Evolutionary conservation across 352 stramenopile genomes (phyloP), one percentile per base, ranked within the genome.

Genomic region (Elongisporangium prolatum): DNA sequence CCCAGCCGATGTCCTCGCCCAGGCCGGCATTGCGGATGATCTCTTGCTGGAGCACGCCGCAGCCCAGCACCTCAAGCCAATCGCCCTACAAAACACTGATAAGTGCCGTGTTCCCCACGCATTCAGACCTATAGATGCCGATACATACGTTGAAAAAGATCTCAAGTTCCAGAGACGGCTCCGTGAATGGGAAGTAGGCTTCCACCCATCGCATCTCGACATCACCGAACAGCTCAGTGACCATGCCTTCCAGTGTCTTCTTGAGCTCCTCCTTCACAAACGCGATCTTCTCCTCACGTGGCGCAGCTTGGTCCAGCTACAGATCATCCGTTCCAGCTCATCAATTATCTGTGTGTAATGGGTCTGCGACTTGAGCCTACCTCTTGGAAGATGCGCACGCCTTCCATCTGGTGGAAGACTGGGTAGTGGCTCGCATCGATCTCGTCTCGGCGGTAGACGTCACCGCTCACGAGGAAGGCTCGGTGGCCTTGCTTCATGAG

Each of bases 381-480:
- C 73, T 97, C 83, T 16, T 76, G 74, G 70, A 99, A 98, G 44
- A 99, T 87, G 37, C 96, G 92, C 2, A 98, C 96, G 52, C 96
- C 97, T 68, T 99, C 98, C 93, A 99, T 98, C 65, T 98, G 93
- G 73, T 99, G 97, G 81, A 99, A 99, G 11, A 99, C 94, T 0
- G 97, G 97, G 85, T 99, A 99, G 78, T 99, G 98, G 49, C 84
- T 98, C 13, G 86, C 75, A 67, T 99, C 97, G 68, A 99, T 99
- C 75, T 99, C 97, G 75, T 99, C 98, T 14, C 97, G 84, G 53
- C 97, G 93, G 77, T 99, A 99, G 13, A 98, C 93, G 74, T 99
- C 96, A 16, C 95, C 97, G 0, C 89, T 88, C 48, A 97, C 84
- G 7, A 99, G 66, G 69, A 99, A 99, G 57, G 86, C 78, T 59